These are phyloP conservation scores for Graphium sp. DNA, from an alignment of 2,329 filamentous ascomycete species.

Conservation along the genomic window DNA sequence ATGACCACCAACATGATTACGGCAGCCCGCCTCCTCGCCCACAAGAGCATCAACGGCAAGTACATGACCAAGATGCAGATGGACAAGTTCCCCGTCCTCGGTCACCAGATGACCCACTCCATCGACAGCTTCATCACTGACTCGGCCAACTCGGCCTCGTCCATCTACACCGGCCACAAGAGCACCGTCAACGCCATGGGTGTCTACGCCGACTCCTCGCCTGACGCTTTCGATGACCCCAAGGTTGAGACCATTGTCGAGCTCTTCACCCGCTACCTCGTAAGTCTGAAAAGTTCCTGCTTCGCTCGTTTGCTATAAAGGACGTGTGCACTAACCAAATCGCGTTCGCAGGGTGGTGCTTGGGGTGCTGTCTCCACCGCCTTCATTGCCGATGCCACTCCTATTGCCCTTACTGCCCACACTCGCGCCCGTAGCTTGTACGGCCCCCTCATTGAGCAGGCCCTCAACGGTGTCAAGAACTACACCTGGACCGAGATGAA, in stretches of 20 bases:
- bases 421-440: conserved; percentile 54
- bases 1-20: conserved; percentile 66
- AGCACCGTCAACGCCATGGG: conserved; percentile 66
- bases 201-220: conserved; percentile 63
- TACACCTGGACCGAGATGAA: conserved; percentile 64
- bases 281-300: conserved; percentile 29
- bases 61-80: conserved; percentile 62
- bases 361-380: conserved; percentile 65
- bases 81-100: conserved; percentile 72
- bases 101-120: conserved; percentile 81
- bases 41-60: conserved; percentile 72
- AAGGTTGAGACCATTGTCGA: conserved; percentile 76
- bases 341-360: conserved; percentile 23
- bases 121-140: conserved; percentile 77
- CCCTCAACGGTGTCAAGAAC: conserved; percentile 59
- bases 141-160: conserved; percentile 70
- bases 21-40: conserved; percentile 63
- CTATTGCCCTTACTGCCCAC: conserved; percentile 58
- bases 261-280: conserved; percentile 54
- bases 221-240: conserved; percentile 61
- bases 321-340: too few species aligned
- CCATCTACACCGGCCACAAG: conserved; percentile 73
- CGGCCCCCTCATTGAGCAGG: conserved; percentile 57
- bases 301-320: conserved; percentile 5
- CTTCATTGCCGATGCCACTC: conserved; percentile 66